These are phyloP conservation scores for Candida coquimbonensis DNA, from an alignment of 805 yeast species.

Conservation along the genomic window DNA sequence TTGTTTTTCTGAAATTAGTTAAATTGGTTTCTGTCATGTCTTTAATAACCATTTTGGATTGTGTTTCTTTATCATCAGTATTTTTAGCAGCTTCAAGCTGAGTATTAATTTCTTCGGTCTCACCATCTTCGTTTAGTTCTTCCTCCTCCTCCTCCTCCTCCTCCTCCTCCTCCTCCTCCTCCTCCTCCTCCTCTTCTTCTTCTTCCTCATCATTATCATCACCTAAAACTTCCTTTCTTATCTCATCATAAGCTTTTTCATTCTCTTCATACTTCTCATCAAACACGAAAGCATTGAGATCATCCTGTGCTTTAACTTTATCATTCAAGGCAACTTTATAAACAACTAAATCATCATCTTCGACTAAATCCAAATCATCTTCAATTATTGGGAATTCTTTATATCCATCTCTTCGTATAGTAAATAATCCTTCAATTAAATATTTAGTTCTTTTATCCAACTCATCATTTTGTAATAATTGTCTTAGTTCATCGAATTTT, in stretches of 20 bases:
- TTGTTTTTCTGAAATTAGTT: slow-evolving; percentile 61
- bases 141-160: slow-evolving; percentile 41
- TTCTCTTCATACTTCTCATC: slow-evolving; percentile 44
- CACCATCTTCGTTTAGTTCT: slow-evolving; percentile 18
- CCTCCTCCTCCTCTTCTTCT: slow-evolving; percentile 20
- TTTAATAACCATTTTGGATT: slow-evolving; percentile 24
- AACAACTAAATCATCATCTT: slow-evolving; percentile 51
- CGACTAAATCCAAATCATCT: slow-evolving; percentile 51
- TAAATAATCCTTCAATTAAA: slow-evolving; percentile 45
- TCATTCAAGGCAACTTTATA: slow-evolving; percentile 54
- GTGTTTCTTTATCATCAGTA: slow-evolving; percentile 5
- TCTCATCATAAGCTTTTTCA: slow-evolving; percentile 40
- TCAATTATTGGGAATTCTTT: slow-evolving; percentile 32
- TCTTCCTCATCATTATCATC: slow-evolving; percentile 25
- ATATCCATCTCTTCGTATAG: slow-evolving; percentile 39
- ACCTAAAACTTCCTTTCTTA: slow-evolving; percentile 22
- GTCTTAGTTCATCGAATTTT: slow-evolving; percentile 54
- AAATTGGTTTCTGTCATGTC: slow-evolving; percentile 68
- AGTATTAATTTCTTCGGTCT: slow-evolving; percentile 7
- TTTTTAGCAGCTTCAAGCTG: neutral
- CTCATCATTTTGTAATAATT: slow-evolving; percentile 48
- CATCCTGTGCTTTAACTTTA: slow-evolving; percentile 36
- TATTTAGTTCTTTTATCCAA: slow-evolving; percentile 36
- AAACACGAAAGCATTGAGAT: slow-evolving; percentile 42
- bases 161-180: slow-evolving; percentile 29